These are phyloP conservation scores for Botrytis hyacinthi DNA, from an alignment of 2,329 filamentous ascomycete species.

Conservation along the genomic window DNA sequence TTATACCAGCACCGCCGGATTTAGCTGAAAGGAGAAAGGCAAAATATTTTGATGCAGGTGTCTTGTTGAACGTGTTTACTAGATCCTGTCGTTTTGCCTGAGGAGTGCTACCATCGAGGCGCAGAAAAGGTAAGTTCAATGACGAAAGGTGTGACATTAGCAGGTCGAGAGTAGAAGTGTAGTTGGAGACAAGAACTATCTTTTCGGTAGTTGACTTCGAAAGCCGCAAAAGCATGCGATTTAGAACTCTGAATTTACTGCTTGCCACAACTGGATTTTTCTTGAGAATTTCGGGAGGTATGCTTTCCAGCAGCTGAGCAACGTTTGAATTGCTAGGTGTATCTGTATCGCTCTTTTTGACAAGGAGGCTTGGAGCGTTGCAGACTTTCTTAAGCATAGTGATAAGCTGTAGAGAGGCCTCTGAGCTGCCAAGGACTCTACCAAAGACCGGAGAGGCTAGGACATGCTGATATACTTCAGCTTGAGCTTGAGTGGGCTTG, in stretches of 20 bases:
- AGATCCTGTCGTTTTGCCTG: constrained; percentile 62
- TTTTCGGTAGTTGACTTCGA: constrained; percentile 63
- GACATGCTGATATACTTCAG: constrained; percentile 75
- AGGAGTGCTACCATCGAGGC: constrained; percentile 67
- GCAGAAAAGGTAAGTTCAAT: constrained; percentile 60
- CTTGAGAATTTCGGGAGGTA: constrained; percentile 54
- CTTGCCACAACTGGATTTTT: constrained; percentile 56
- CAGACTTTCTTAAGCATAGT: constrained; percentile 72
- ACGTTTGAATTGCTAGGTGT: constrained; percentile 38
- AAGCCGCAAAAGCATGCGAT: constrained; percentile 61
- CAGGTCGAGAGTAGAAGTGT: constrained; percentile 69
- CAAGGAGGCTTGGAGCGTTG: constrained; percentile 65
- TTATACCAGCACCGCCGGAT: constrained; percentile 67
- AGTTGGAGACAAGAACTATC: constrained; percentile 73
- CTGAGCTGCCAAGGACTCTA: constrained; percentile 58
- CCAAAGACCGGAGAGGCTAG: constrained; percentile 64
- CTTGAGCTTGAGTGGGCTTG: constrained; percentile 84
- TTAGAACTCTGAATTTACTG: constrained; percentile 65
- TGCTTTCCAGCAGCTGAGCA: constrained; percentile 48
- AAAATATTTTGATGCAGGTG: constrained; percentile 54
- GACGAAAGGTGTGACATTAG: constrained; percentile 60
- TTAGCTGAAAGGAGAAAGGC: constrained; percentile 72
- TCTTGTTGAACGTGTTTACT: constrained; percentile 68
- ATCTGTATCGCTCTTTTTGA: constrained; percentile 45
- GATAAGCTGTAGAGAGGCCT: constrained; percentile 65